Evolutionary conservation across 2,329 filamentous ascomycete genomes (phyloP).

Genomic region (Aspergillus novofumigatus): DNA sequence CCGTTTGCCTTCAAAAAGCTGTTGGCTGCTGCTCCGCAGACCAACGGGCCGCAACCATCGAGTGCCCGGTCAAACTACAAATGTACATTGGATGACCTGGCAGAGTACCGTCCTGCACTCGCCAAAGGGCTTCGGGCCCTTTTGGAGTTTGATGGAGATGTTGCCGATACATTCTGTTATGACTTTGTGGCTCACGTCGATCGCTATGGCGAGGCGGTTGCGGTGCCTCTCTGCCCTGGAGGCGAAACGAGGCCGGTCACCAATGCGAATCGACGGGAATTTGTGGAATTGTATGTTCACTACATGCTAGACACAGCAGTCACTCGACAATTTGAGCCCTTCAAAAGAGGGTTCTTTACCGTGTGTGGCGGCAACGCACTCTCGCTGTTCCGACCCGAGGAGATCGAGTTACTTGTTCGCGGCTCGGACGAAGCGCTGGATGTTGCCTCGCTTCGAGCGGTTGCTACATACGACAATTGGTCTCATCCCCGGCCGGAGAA

Average conservation of each 20-base stretch:
- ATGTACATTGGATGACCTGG: constrained; percentile 75
- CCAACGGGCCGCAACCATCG: constrained; percentile 53
- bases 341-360: constrained; percentile 89
- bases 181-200: constrained; percentile 77
- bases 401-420: constrained; percentile 82
- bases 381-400: constrained; percentile 81
- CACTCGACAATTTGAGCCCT: constrained; percentile 80
- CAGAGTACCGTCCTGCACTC: constrained; percentile 72
- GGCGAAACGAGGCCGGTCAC: constrained; percentile 74
- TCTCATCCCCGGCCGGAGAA: constrained; percentile 47
- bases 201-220: constrained; percentile 65
- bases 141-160: constrained; percentile 78
- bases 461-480: constrained; percentile 83
- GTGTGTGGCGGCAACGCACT: constrained; percentile 86
- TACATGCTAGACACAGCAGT: constrained; percentile 77
- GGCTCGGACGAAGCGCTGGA: constrained; percentile 82
- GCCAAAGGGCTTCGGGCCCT: constrained; percentile 72
- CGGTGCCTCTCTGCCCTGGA: constrained; percentile 67
- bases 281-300: constrained; percentile 78
- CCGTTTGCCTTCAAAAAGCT: constrained; percentile 88
- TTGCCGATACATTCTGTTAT: constrained; percentile 72
- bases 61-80: constrained; percentile 58
- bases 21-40: constrained; percentile 67
- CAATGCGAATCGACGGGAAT: constrained; percentile 78
- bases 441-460: constrained; percentile 68